Evolutionary conservation across 2,329 filamentous ascomycete species (phyloP).

Genomic region (Diaporthe nobilis): DNA sequence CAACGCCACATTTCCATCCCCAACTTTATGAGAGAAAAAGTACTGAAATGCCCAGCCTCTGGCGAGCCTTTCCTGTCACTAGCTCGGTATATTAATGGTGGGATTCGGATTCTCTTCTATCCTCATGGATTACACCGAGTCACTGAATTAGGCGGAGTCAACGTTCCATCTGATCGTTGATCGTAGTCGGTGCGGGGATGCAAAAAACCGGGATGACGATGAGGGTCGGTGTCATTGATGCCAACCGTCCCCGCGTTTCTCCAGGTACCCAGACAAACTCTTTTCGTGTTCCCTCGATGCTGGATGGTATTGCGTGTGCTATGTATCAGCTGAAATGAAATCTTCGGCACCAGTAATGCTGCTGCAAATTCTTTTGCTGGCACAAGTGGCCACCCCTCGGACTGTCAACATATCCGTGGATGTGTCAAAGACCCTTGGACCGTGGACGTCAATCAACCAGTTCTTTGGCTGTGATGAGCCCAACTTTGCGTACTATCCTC

Average conservation of each 20-base stretch:
- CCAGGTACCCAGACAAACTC: too few species aligned
- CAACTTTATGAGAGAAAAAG: too few species aligned
- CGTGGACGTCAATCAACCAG: constrained; percentile 21
- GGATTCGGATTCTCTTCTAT: too few species aligned
- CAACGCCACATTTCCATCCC: not conserved
- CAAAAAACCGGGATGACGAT: not conserved
- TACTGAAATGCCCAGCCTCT: not conserved
- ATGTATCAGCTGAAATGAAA: not conserved
- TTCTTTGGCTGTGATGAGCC: constrained; percentile 36
- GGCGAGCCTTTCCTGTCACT: not conserved
- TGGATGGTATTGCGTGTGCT: not conserved
- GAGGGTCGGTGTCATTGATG: constrained; percentile 1
- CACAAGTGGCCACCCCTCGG: not conserved
- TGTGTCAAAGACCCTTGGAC: constrained; percentile 6
- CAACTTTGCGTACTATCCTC: constrained; percentile 26
- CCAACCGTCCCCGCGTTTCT: not conserved
- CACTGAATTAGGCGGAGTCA: not conserved
- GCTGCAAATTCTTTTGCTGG: not conserved
- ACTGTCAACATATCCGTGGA: constrained; percentile 21
- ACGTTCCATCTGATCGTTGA: constrained; percentile 19
- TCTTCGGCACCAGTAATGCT: not conserved
- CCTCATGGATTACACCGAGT: not conserved
- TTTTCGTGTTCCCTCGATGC: not conserved
- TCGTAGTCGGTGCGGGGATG: constrained; percentile 12
- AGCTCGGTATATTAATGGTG: not conserved